A percentile compares a stretch with the other conserved stretches of the same genome.
These are phyloP conservation scores for Hericium alpestre DNA, from an alignment of 768 basidiomycete genomes.

Conservation along the genomic window DNA sequence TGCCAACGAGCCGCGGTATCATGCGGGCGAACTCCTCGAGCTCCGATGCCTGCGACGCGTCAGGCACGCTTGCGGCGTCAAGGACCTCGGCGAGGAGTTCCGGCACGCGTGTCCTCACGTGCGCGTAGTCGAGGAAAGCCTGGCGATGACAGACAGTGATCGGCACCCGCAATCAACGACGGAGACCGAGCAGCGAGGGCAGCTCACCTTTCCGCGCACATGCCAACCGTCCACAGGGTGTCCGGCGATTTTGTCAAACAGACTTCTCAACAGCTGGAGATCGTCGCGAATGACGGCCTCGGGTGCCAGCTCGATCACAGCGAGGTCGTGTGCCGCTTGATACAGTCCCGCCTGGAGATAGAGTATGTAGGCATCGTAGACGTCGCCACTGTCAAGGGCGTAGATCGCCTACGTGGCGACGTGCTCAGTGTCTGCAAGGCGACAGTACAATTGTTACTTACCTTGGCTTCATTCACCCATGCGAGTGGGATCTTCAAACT, in stretches of 20 bases:
- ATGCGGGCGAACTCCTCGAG: conserved; percentile 49
- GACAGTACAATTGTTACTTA: conserved; percentile 19
- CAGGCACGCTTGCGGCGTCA: conserved; percentile 31
- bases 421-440: neutral
- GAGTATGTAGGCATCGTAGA: conserved; percentile 68
- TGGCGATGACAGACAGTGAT: conserved; percentile 17
- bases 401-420: conserved; percentile 45
- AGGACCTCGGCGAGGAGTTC: conserved; percentile 37
- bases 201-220: conserved; percentile 65
- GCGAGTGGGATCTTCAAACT: conserved; percentile 70
- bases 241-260: conserved; percentile 59
- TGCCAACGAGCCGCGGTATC: conserved; percentile 54
- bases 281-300: conserved; percentile 65
- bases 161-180: neutral
- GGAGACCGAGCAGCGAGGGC: conserved; percentile 1
- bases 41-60: conserved; percentile 37
- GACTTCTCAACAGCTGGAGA: conserved; percentile 46
- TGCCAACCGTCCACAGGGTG: conserved; percentile 67
- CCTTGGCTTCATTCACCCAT: conserved; percentile 91
- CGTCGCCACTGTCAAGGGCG: conserved; percentile 47
- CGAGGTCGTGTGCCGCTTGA: conserved; percentile 71
- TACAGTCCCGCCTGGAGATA: conserved; percentile 63
- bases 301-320: conserved; percentile 77
- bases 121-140: conserved; percentile 65
- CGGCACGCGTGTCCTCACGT: conserved; percentile 51